phyloP scores from a whole-genome alignment of 2,329 filamentous ascomycete genomes.

The Fusarium aywerte region DNA sequence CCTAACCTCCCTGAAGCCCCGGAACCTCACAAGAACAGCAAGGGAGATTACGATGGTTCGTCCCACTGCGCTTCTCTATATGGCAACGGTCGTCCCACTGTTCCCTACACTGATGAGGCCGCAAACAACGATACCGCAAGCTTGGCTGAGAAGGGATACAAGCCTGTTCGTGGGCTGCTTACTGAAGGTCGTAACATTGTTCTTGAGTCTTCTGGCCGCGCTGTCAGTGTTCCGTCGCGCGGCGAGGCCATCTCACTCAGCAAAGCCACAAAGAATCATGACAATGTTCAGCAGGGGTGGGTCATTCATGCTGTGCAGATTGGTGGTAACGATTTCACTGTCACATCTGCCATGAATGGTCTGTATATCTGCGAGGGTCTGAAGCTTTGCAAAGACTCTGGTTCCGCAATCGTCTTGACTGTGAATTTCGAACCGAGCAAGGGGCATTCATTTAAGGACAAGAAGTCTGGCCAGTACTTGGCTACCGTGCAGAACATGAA shows the following conservation, averaged over 20 bases:
- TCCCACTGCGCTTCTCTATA: neutral
- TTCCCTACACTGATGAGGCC: neutral
- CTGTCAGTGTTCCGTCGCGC: neutral
- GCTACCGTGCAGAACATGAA: neutral
- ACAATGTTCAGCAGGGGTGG: conserved; percentile 4
- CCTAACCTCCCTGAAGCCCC: neutral
- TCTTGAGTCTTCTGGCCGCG: neutral
- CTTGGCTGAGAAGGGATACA: conserved; percentile 1
- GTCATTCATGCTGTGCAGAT: neutral
- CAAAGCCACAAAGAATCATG: neutral
- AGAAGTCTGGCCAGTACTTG: neutral
- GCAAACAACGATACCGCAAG: conserved; percentile 1
- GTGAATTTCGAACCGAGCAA: neutral
- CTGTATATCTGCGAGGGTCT: neutral
- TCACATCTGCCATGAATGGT: neutral
- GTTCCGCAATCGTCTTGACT: neutral
- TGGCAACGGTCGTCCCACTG: neutral
- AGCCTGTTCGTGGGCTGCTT: conserved; percentile 1
- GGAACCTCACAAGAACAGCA: neutral
- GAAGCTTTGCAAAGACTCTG: neutral
- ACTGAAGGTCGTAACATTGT: neutral
- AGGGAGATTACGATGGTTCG: conserved; percentile 10
- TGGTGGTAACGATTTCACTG: neutral
- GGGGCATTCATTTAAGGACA: neutral
- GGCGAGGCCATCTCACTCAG: neutral